Conservation (phyloP, 2,329 filamentous ascomycete species). For the Diaporthe sp. region DNA sequence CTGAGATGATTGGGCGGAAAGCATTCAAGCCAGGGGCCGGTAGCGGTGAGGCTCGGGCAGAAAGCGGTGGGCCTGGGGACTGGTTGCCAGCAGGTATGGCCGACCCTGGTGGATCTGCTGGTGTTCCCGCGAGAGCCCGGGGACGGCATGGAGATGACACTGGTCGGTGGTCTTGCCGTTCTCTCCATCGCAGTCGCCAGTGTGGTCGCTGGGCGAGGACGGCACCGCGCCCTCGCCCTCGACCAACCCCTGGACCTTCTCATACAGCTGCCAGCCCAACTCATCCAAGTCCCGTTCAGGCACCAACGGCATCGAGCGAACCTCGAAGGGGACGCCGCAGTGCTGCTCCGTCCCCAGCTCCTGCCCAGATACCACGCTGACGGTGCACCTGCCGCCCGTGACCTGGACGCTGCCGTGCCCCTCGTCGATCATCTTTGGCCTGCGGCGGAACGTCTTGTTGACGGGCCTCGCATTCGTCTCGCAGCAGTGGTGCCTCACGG, state of each 20-base stretch:
- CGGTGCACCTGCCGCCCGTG: constrained; percentile 4
- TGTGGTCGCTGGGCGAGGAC: neutral
- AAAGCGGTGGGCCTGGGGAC: neutral
- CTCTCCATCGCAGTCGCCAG: neutral
- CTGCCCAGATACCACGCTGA: neutral
- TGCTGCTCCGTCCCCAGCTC: neutral
- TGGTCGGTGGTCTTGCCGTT: neutral
- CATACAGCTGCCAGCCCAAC: neutral
- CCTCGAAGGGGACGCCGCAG: constrained; percentile 23
- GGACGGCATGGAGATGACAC: neutral
- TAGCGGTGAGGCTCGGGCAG: too few relatives aligned
- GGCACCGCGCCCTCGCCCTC: neutral
- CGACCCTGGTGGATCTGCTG: constrained; percentile 3
- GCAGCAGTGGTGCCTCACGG: constrained; percentile 31
- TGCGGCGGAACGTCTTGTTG: constrained; percentile 18
- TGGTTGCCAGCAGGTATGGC: neutral
- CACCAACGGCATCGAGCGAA: constrained; percentile 14
- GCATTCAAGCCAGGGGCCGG: too few relatives aligned
- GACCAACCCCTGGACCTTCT: neutral
- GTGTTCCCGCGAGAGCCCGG: neutral
- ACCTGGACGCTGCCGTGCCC: constrained; percentile 19
- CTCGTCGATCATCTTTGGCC: neutral
- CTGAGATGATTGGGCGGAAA: neutral
- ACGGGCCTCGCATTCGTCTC: constrained; percentile 23
- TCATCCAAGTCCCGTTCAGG: constrained; percentile 23